These are phyloP conservation scores for Nymphaea colorata DNA, from an alignment of 164 flowering plant species.

Conservation along the genomic window DNA sequence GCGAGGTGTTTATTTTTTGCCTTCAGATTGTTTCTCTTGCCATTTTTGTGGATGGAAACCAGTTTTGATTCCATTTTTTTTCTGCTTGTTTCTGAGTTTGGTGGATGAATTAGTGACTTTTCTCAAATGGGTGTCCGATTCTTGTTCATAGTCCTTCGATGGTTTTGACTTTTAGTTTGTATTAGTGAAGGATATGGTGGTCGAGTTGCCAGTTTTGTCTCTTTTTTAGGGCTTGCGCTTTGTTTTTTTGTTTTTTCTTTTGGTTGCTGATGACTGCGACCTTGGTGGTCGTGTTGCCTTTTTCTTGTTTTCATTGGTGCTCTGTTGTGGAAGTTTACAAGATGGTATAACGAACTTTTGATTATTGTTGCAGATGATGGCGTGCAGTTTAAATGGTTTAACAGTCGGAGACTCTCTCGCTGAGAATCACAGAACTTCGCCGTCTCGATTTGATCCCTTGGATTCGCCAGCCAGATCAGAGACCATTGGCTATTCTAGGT, in stretches of 20 bases:
- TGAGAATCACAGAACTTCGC: constrained; percentile 62
- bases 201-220: too few relatives aligned
- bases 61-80: background rate
- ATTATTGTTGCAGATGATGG: constrained; percentile 59
- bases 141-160: background rate
- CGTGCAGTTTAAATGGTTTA: constrained; percentile 86
- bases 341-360: background rate
- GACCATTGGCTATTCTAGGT: constrained; percentile 41
- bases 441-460: constrained; percentile 60
- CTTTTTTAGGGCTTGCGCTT: too few relatives aligned
- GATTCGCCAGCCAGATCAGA: constrained; percentile 79
- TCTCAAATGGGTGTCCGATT: background rate
- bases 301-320: background rate
- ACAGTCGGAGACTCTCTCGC: constrained; percentile 71
- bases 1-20: constrained; percentile 46
- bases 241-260: background rate
- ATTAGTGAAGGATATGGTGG: background rate
- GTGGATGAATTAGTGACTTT: background rate
- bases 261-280: background rate
- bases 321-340: background rate
- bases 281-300: background rate
- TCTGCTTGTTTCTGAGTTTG: background rate
- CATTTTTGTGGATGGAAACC: background rate
- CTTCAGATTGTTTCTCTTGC: background rate
- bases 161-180: background rate